Evolutionary conservation across 2,329 filamentous ascomycete species (phyloP), one percentile per base, ranked within the genome.

Genomic region (Parastagonospora nodorum): DNA sequence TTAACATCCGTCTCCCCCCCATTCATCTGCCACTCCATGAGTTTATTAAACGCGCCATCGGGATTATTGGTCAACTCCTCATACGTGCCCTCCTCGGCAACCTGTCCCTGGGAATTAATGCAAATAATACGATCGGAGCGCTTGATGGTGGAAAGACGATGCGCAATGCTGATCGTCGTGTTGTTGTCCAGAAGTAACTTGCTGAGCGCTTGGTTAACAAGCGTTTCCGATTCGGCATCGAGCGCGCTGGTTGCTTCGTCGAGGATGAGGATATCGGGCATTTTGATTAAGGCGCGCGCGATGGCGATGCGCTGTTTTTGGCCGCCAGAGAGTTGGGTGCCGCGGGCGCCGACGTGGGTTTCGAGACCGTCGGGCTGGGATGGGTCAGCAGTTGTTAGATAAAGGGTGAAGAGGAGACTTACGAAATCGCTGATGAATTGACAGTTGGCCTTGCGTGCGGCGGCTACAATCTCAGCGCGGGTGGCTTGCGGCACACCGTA

Each of bases 21-120:
- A 64, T 84, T 94, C 85, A 97, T 89, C 77, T 99, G 94, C 92
- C 92, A 97, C 75, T 97, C 93, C 94, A 99, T 99, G 45, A 99
- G 80, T 76, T 89, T 94, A 64, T 87, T 93, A 69, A 99, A 99
- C 2, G 92, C 91, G 45, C 93, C 95, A 8, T 88, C 79, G 12
- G 84, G 82, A 52, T 90, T 85, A 5, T 83, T 80, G 45, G 87
- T 89, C 16, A 99, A 82, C 57, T 91, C 84, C 19, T 82, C 77
- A 72, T 96, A 99, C 50, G 88, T 88, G 49, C 94, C 94, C 57
- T 89, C 89, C 73, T 99, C 93, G 2, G 93, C 94, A 3, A 99
- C 93, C 51, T 84, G 88, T 56, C 94, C 95, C 66, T 97, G 88
- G 49, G 82, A 85, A 53, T 88, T 88, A 33, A 99, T 86, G 28